Conservation (phyloP, 257 asterid genomes). For the Lycium ferocissimum region DNA sequence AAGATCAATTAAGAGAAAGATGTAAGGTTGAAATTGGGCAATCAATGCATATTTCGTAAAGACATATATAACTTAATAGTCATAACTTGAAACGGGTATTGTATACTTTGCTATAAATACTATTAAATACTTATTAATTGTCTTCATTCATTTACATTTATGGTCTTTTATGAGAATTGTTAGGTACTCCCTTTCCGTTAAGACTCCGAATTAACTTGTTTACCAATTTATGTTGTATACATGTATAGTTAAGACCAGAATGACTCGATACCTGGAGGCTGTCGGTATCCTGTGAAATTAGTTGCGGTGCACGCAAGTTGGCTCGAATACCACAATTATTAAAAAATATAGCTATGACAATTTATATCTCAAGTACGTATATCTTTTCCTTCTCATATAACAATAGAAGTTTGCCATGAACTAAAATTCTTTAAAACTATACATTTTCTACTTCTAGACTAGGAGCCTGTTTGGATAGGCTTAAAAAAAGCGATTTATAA, state of each 20-base stretch:
- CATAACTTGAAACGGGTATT: neutral
- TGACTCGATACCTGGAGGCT: too few species aligned
- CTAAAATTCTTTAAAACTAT: too few species aligned
- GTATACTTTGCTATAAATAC: neutral
- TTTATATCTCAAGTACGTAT: too few species aligned
- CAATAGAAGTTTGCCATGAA: too few species aligned
- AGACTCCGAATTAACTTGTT: neutral
- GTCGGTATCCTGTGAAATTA: too few species aligned
- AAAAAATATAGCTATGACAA: too few species aligned
- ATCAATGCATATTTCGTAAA: neutral
- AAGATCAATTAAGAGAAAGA: neutral
- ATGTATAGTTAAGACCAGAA: neutral
- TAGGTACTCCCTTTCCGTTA: slow-evolving; percentile 1
- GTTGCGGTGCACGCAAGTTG: too few species aligned
- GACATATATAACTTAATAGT: neutral
- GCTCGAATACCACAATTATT: too few species aligned
- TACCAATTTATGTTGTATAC: neutral
- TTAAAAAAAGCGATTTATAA: too few species aligned
- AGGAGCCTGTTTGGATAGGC: too few species aligned
- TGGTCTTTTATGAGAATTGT: neutral
- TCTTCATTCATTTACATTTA: neutral
- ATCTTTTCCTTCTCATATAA: too few species aligned
- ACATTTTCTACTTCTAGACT: too few species aligned
- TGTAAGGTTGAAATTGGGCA: slow-evolving; percentile 3
- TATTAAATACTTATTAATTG: neutral